Evolutionary conservation across 495 filamentous ascomycete species (phyloP), one percentile per base, ranked within the genome.

Genomic region (Clohesyomyces aquaticus): DNA sequence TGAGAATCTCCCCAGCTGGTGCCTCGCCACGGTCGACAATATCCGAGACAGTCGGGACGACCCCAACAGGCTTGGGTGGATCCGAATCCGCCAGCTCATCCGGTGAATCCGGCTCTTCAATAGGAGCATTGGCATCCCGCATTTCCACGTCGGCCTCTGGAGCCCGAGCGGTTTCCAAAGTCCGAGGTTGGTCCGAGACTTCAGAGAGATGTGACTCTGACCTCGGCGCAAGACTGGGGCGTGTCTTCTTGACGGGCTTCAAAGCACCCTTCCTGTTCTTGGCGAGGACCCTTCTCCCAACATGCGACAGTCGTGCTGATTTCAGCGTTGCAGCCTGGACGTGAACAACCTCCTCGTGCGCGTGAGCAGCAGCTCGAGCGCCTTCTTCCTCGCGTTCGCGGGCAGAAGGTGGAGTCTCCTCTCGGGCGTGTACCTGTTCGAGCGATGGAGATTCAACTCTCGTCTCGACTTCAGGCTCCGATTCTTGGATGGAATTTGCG

Each of bases 371-470:
- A 38, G 66, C 60, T 8, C 26, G 16, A 11, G 59, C 59, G 12
- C 72, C 66, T 25, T 65, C 62, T 16, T 52, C 28, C 54, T 70
- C 73, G 9, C 71, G 63, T 48, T 62, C 48, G 51, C 45, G 59
- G 1, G 59, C 57, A 19, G 66, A 51, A 2, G 59, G 27, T 45
- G 72, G 60, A n/a, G 69, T 46, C 8, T 32, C 52, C 18, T 55
- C 23, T n/a, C 38, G 22, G 51, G 12, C 27, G n/a, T 47, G 22
- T 8, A 64, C 52, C 26, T 50, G 57, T 41, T 56, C 47, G 11
- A 59, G 42, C 18, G 62, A 61, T 12, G 60, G 27, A n/a, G 51
- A n/a, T n/a, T n/a, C n/a, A n/a, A n/a, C n/a, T n/a, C n/a, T n/a
- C n/a, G n/a, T n/a, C n/a, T n/a, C n/a, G n/a, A n/a, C n/a, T n/a